A percentile compares a stretch with the other conserved stretches of the same genome.
These are phyloP conservation scores for Garcia nutans DNA, from an alignment of 345 rosid species.

Conservation along the genomic window DNA sequence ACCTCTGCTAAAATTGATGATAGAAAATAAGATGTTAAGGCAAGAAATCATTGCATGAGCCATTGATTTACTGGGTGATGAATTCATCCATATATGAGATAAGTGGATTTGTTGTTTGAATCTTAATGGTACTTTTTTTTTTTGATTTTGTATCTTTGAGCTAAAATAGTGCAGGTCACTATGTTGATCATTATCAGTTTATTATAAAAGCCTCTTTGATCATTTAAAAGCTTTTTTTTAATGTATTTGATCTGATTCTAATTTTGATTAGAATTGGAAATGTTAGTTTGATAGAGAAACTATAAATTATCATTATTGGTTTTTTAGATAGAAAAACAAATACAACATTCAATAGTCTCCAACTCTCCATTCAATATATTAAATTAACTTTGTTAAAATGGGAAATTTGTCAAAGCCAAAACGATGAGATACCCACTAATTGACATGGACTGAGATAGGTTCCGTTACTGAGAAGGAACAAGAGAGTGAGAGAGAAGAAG, in stretches of 20 bases:
- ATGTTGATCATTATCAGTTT: not conserved
- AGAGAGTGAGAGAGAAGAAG: no score
- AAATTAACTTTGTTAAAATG: no score
- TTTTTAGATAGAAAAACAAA: not conserved
- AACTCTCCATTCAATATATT: no score
- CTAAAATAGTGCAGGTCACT: not conserved
- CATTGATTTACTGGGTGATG: slow-evolving; percentile 45
- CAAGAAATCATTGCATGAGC: slow-evolving; percentile 85
- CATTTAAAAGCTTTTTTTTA: not conserved
- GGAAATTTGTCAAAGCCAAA: no score
- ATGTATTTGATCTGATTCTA: not conserved
- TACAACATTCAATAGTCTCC: no score
- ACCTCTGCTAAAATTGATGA: slow-evolving; percentile 66
- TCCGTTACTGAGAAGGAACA: no score
- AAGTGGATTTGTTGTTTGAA: no score
- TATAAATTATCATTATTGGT: not conserved
- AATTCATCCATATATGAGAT: no score
- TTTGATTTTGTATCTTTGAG: not conserved
- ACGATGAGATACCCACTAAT: no score
- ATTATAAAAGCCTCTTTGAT: not conserved
- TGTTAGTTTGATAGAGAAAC: not conserved
- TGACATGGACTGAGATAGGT: no score
- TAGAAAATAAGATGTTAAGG: slow-evolving; percentile 76
- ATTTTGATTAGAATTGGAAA: not conserved
- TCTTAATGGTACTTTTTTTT: no score